phyloP scores from a whole-genome alignment of 306 rosid species.

The Rosa rugosa region DNA sequence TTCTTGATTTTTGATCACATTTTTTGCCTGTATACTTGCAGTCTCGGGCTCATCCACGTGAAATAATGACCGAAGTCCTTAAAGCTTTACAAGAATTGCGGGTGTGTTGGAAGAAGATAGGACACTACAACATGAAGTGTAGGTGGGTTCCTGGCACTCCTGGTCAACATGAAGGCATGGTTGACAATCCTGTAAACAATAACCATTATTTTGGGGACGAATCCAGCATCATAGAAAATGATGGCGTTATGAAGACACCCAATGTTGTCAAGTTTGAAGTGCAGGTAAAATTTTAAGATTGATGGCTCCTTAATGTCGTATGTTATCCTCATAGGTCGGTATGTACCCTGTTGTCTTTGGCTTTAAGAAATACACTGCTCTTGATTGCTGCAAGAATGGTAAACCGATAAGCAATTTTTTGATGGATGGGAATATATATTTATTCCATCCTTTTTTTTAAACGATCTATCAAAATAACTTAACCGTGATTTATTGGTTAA shows the following conservation, averaged over 20 bases:
- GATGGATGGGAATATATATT: background rate
- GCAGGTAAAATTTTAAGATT: constrained; percentile 52
- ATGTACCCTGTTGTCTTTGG: background rate
- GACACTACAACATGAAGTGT: constrained; percentile 97
- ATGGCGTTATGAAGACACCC: constrained; percentile 43
- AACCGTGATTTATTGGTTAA: background rate
- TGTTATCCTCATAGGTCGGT: background rate
- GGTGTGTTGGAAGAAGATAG: constrained; percentile 95
- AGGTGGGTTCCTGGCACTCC: constrained; percentile 59
- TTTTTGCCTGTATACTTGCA: constrained; percentile 34
- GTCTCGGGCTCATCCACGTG: constrained; percentile 94
- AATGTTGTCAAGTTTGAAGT: constrained; percentile 93
- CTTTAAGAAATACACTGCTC: background rate
- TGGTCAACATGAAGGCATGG: constrained; percentile 65
- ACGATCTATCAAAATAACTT: background rate
- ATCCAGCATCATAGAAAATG: constrained; percentile 54
- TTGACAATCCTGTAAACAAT: constrained; percentile 47
- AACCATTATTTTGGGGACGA: constrained; percentile 64
- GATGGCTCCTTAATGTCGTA: background rate
- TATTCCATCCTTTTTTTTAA: background rate
- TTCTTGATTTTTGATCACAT: constrained; percentile 30
- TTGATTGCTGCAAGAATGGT: background rate
- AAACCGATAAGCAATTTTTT: background rate
- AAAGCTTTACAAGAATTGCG: constrained; percentile 83
- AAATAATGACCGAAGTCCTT: constrained; percentile 93